A percentile compares a stretch with the other conserved stretches of the same genome.
Evolutionary conservation across 345 rosid species (phyloP).

Genomic region (Bruguiera sexangula): DNA sequence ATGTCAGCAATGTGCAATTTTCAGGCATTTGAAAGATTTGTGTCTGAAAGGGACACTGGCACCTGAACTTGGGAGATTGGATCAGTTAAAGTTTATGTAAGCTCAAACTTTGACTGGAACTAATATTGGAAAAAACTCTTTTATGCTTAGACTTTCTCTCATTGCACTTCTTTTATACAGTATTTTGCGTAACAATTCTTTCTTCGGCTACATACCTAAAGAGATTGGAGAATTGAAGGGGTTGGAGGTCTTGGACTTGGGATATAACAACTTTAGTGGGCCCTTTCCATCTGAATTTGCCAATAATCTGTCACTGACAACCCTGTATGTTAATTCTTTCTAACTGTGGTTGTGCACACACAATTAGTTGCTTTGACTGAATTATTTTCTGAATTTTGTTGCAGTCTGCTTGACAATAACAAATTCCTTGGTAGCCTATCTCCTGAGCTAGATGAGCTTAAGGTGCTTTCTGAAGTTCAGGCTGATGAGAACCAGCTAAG

Average conservation of each 20-base stretch:
- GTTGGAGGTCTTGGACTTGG: slow-evolving; percentile 78
- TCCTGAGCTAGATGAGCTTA: slow-evolving; percentile 39
- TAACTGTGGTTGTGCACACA: not conserved
- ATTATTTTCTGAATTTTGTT: slow-evolving; percentile 5
- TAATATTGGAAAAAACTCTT: not conserved
- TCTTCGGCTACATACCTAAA: slow-evolving; percentile 60
- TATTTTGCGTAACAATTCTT: slow-evolving; percentile 75
- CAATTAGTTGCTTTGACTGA: slow-evolving; percentile 10
- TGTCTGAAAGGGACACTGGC: slow-evolving; percentile 67
- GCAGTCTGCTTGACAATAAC: slow-evolving; percentile 57
- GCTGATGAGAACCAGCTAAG: slow-evolving; percentile 35
- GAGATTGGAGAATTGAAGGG: slow-evolving; percentile 65
- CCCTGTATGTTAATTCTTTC: slow-evolving; percentile 37
- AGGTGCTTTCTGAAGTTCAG: slow-evolving; percentile 41
- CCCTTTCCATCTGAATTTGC: slow-evolving; percentile 41
- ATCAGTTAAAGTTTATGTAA: slow-evolving; percentile 70
- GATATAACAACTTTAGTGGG: slow-evolving; percentile 71
- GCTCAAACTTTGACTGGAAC: slow-evolving; percentile 9
- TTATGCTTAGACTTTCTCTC: not conserved
- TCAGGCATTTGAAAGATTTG: slow-evolving; percentile 70
- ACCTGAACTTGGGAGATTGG: slow-evolving; percentile 62
- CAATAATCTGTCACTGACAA: slow-evolving; percentile 38
- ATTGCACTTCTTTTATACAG: slow-evolving; percentile 34
- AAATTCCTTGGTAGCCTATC: slow-evolving; percentile 36
- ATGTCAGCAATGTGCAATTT: slow-evolving; percentile 19